Conservation (phyloP, 192 early-diverging fungal genomes). For the Funneliformis geosporum region DNA sequence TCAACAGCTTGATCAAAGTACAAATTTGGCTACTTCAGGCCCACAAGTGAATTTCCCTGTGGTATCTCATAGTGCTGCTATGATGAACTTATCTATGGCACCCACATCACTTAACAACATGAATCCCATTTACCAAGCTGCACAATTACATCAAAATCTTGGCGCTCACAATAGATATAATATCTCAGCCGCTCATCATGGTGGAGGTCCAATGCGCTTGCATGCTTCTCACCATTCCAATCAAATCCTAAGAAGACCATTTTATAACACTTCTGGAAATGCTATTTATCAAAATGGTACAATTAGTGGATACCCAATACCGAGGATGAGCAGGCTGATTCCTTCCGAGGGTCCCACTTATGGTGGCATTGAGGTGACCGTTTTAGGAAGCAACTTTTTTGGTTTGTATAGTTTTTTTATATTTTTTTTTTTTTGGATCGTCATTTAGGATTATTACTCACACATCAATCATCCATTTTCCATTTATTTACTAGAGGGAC, state of each 20-base stretch:
- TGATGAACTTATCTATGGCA: conserved; percentile 20
- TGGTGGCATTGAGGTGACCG: conserved; percentile 84
- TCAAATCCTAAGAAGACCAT: not conserved
- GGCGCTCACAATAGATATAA: conserved; percentile 32
- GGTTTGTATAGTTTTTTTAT: conserved; percentile 31
- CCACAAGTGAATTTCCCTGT: not conserved
- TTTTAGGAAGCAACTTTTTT: conserved; percentile 82
- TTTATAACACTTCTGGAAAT: conserved; percentile 10
- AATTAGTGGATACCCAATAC: conserved; percentile 38
- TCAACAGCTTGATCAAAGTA: conserved; percentile 3
- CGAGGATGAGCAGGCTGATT: conserved; percentile 71
- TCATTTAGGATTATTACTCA: not conserved
- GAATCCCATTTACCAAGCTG: conserved; percentile 25
- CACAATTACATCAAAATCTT: conserved; percentile 37
- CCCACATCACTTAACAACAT: not conserved
- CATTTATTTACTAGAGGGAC: conserved; percentile 49
- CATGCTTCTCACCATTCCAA: not conserved
- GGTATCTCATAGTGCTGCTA: not conserved
- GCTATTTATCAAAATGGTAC: conserved; percentile 36
- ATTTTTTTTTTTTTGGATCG: not conserved
- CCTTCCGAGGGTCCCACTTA: conserved; percentile 83
- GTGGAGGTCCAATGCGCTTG: conserved; percentile 20
- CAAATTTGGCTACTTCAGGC: not conserved
- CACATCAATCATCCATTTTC: not conserved
- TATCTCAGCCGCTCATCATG: conserved; percentile 10